Conservation (phyloP, 148 eudicot genomes). For the Selenicereus undatus region DNA sequence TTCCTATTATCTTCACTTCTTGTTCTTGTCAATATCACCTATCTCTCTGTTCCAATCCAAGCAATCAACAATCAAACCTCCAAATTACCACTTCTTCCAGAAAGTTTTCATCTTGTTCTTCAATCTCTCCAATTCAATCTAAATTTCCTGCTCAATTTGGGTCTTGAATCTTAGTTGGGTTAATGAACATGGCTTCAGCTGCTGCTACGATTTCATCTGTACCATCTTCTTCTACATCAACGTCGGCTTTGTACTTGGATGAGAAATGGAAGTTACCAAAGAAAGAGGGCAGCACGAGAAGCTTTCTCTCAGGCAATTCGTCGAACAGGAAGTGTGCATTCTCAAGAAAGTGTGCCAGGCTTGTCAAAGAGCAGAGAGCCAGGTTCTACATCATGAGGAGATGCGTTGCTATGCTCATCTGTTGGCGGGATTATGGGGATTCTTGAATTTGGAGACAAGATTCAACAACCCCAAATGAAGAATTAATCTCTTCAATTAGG, state of each 20-base stretch:
- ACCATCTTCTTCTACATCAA: slow-evolving; percentile 1
- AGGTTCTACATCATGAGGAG: slow-evolving; percentile 80
- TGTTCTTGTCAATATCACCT: slow-evolving; percentile 11
- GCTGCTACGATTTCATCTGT: slow-evolving; percentile 9
- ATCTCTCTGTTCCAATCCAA: not conserved
- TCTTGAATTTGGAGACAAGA: slow-evolving; percentile 28
- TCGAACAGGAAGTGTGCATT: slow-evolving; percentile 56
- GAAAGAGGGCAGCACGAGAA: slow-evolving; percentile 44
- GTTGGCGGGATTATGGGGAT: slow-evolving; percentile 76
- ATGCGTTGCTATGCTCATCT: slow-evolving; percentile 75
- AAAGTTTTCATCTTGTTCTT: not conserved
- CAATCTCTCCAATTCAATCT: not conserved
- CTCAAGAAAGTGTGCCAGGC: slow-evolving; percentile 61
- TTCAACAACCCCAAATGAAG: not conserved
- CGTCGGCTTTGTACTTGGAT: slow-evolving; percentile 33
- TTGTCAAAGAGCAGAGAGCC: slow-evolving; percentile 82
- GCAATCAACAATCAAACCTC: not conserved
- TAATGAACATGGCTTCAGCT: slow-evolving; percentile 18
- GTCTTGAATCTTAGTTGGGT: too few species aligned
- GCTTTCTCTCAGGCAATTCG: slow-evolving; percentile 33
- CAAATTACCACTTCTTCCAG: too few species aligned
- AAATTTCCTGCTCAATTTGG: not conserved
- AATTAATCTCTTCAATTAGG: not conserved
- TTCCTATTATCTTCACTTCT: slow-evolving; percentile 11
- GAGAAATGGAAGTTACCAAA: slow-evolving; percentile 67